Evolutionary conservation across 306 rosid species (phyloP).

Genomic region (Inga oerstediana): DNA sequence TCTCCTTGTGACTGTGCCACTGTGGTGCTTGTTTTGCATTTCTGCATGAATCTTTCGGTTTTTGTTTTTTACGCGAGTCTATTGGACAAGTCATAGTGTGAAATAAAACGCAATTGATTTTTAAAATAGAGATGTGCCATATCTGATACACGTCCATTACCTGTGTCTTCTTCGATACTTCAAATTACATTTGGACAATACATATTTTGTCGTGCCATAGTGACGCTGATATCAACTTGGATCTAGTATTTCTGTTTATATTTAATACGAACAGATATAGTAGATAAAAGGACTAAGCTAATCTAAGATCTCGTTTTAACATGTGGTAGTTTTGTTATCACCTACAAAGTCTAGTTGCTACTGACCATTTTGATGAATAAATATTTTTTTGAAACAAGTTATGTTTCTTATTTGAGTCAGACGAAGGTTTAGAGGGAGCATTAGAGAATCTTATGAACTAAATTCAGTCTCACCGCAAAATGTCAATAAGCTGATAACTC

Average conservation of each 20-base stretch:
- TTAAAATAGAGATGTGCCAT: not conserved
- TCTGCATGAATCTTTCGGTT: not conserved
- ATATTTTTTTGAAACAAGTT: not conserved
- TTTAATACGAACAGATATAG: not conserved
- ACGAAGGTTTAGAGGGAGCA: not conserved
- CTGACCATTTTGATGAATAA: slow-evolving; percentile 6
- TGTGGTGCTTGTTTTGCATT: slow-evolving; percentile 23
- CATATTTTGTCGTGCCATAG: not conserved
- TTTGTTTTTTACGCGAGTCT: not conserved
- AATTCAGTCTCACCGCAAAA: not conserved
- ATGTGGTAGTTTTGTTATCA: not conserved
- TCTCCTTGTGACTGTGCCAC: slow-evolving; percentile 9
- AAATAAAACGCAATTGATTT: not conserved
- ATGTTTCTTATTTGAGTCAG: not conserved
- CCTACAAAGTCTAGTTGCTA: not conserved
- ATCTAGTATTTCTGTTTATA: not conserved
- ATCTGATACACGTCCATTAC: not conserved
- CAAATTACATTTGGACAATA: not conserved
- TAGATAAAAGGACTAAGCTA: not conserved
- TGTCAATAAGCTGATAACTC: not conserved
- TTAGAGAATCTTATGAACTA: not conserved
- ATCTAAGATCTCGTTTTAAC: not conserved
- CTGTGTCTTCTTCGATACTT: not conserved
- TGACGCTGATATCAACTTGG: not conserved
- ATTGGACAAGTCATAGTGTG: not conserved